Base-by-base conservation (phyloP, 805 yeast species). In the Kuraishia floccosa region DNA sequence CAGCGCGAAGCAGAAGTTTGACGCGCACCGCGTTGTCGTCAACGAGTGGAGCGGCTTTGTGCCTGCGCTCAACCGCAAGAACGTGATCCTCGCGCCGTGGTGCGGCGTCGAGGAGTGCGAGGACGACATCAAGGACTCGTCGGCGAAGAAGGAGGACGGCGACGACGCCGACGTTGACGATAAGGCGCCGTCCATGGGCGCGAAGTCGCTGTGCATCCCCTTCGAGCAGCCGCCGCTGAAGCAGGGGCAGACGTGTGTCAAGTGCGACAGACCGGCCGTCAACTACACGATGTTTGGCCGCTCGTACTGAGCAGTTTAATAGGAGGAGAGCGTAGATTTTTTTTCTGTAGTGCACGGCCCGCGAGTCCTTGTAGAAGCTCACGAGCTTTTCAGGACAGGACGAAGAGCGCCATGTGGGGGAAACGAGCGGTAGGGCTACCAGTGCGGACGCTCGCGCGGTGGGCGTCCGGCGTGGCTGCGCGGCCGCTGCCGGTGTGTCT, bases 181-280 rank as follows among this genome's bases (percentile, higher is more conserved):
- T 51, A 81, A 83, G 57, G 85, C 98, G 16, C 99, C 99, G 53
- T 76, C 93, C 31, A 91, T 91, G 99, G 99, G 99, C 52, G 99
- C 99, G 43, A 91, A 91, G 68, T 81, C 95, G 14, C 69, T 91
- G 58, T 91, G 99, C 72, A 87, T 87, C 56, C 98, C 98, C 42
- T 77, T 76, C 51, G 81, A 83, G 24, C 97, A 89, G 65, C 96
- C 95, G 36, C 72, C 63, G 47, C 70, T 89, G 57, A 72, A 72
- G 54, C 62, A 56, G 42, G 89, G 79, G 44, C 83, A 85, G 42
- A 79, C 76, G 57, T 93, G 98, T 76, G 78, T 85, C 40, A 80
- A 65, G 49, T 91, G 97, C 71, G 82, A 68, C 39, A 64, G 60
- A 45, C 58, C 61, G 27, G 98, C 99, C 25, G 55, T 72, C 39